Evolutionary conservation across 192 early-diverging fungal genomes (phyloP), one percentile per base, ranked within the genome.

Genomic region (Fimicolochytrium jonesii): DNA sequence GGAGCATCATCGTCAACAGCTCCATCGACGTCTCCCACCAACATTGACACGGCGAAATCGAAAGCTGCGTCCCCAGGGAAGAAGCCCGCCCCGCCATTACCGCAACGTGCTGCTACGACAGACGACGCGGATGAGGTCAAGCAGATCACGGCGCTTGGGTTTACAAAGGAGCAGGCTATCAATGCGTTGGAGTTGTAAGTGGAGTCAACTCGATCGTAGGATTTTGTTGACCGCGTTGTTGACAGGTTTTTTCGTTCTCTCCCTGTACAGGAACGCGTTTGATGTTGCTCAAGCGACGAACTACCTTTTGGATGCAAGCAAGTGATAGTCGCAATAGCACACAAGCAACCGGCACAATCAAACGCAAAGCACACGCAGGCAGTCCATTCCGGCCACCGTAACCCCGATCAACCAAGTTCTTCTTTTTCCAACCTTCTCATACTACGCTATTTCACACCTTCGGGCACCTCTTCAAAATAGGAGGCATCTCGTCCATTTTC

Each of bases 111-210:
- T 9, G 53, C 29, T 10, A 55, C 53, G 33, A 33, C 41, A 7
- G 68, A 71, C 18, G 67, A 68, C 23, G 52, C 47, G 13, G 50
- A 61, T 20, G 75, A 77, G 56, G 71, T 77, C 25, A 49, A 69
- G 50, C 34, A 71, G 31, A 53, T 77, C 5, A 67, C 67, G 47
- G 56, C 61, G 2, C 10, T 77, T 58, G 75, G 75, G 13, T 77
- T 77, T 37, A 56, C 68, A 22, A 77, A 73, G 61, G 74, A 71
- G 34, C 41, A 65, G 58, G 60, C 71, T 18, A 41, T 76, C 41
- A 46, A 60, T 36, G 75, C 75, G 5, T 43, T 76, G 15, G 75
- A 76, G 44, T n/a, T 55, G 66, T 68, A 61, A 64, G 64, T 41
- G 0, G 15, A 30, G 17, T 4, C 6, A 13, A 17, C 2, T 33